A percentile compares a stretch with the other conserved stretches of the same genome.
phyloP scores from a whole-genome alignment of 306 rosid genomes.

The Inga leiocalycina region DNA sequence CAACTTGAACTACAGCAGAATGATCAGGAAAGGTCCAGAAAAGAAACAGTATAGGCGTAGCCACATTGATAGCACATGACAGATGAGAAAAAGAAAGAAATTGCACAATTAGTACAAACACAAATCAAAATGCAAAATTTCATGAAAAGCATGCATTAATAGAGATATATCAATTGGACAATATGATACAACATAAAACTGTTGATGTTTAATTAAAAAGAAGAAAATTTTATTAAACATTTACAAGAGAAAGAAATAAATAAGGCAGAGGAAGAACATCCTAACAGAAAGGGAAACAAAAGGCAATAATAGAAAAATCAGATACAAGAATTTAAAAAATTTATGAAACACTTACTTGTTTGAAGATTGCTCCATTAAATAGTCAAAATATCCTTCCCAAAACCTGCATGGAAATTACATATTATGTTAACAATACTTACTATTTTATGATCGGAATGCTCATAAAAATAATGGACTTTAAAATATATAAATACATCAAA shows the following conservation, averaged over 20 bases:
- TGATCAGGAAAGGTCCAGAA: not conserved
- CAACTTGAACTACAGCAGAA: not conserved
- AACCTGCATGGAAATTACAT: slow-evolving; percentile 59
- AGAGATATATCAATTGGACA: not conserved
- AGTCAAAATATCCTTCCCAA: slow-evolving; percentile 99
- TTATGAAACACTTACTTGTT: slow-evolving; percentile 64
- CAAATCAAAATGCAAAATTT: not conserved
- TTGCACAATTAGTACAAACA: not conserved
- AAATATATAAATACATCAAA: not conserved
- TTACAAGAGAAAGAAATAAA: slow-evolving; percentile 11
- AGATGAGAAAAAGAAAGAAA: not conserved
- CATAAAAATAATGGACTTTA: not conserved
- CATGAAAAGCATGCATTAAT: not conserved
- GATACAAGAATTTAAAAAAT: slow-evolving; percentile 2
- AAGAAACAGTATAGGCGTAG: not conserved
- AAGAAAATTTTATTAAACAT: not conserved
- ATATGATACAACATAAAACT: not conserved
- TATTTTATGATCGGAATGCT: not conserved
- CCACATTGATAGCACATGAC: not conserved
- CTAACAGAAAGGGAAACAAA: slow-evolving; percentile 5
- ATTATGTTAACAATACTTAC: slow-evolving; percentile 6
- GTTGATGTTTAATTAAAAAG: not conserved
- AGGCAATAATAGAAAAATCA: slow-evolving; percentile 24
- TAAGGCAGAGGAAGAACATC: slow-evolving; percentile 23
- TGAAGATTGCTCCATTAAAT: slow-evolving; percentile 86